Evolutionary conservation across 805 yeast species (phyloP), one percentile per base, ranked within the genome.

Genomic region (Peterozyma xylosa): DNA sequence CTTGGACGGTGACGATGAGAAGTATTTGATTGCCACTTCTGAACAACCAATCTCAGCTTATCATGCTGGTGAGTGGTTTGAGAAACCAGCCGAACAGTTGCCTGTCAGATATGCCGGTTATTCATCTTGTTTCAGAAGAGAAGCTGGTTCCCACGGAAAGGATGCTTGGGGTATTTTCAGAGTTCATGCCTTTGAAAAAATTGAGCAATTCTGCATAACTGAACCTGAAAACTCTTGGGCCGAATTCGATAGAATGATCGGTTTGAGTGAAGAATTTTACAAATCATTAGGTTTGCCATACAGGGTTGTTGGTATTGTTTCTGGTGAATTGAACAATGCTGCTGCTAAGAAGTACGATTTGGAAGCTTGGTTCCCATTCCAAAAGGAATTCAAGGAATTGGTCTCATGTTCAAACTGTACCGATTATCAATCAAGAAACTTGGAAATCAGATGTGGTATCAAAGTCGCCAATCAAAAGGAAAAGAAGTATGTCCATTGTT

Each of bases 341-440:
- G 99, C 99, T 50, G 98, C 99, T 53, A 93, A 93, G 76, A 93
- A 93, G 69, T 93, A 84, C 73, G 99, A 93, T 73, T 78, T 93
- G 62, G 99, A 93, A 75, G 99, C 99, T 42, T 93, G 99, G 99
- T 93, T 93, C 95, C 99, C 99, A 62, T 93, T 76, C 86, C 99
- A 93, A 76, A 78, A 89, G 66, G 99, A 93, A 71, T 93, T 86
- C 74, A 93, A 93, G 72, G 99, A 93, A 73, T 80, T 93, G 59
- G 99, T 93, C 45, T 88, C 96, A 15, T 91, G 98, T 74, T 91
- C 98, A 47, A 93, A 93, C 78, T 93, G 99, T 80, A 93, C 99
- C 48, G 99, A 93, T 71, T 93, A 93, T 70, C 99, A 93, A 75
- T 87, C 98, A 43, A 86, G 99, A 75, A 91, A 91, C 77, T 76